These are phyloP conservation scores for Flueggea neowawraea DNA, from an alignment of 441 rosid species.

Conservation along the genomic window DNA sequence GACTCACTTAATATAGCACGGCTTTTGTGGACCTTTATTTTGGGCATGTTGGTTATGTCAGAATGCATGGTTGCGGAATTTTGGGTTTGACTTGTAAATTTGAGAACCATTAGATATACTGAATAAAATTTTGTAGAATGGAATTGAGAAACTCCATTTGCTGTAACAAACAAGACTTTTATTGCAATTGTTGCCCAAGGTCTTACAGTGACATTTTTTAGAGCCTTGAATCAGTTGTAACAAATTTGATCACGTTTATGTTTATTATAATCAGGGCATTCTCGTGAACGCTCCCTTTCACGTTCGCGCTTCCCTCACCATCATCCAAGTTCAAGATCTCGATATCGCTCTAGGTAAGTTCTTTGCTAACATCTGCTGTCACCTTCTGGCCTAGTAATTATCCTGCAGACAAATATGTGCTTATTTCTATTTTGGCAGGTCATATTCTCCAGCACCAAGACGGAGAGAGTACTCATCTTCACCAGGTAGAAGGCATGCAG, in stretches of 20 bases:
- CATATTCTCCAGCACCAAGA: conserved; percentile 80
- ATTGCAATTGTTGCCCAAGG: too few species aligned
- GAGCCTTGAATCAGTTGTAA: neutral
- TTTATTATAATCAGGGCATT: conserved; percentile 53
- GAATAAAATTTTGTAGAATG: too few species aligned
- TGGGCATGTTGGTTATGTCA: neutral
- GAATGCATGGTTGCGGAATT: too few species aligned
- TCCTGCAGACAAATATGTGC: neutral
- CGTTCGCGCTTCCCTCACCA: conserved; percentile 72
- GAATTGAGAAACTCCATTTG: too few species aligned
- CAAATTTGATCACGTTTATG: conserved; percentile 8
- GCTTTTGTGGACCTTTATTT: neutral
- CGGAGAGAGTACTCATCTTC: conserved; percentile 64
- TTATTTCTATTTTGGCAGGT: conserved; percentile 37
- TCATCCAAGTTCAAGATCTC: conserved; percentile 65
- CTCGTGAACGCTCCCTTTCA: conserved; percentile 73
- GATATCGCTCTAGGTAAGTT: conserved; percentile 84
- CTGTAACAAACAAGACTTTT: too few species aligned
- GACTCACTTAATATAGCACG: neutral
- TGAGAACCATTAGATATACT: too few species aligned
- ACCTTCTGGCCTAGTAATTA: neutral
- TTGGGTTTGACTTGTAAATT: too few species aligned
- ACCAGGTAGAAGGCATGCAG: conserved; percentile 65
- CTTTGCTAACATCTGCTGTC: neutral
- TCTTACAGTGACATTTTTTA: too few species aligned